Evolutionary conservation across 2,329 filamentous ascomycete genomes (phyloP).

Genomic region (Hymenoscyphus albidus): DNA sequence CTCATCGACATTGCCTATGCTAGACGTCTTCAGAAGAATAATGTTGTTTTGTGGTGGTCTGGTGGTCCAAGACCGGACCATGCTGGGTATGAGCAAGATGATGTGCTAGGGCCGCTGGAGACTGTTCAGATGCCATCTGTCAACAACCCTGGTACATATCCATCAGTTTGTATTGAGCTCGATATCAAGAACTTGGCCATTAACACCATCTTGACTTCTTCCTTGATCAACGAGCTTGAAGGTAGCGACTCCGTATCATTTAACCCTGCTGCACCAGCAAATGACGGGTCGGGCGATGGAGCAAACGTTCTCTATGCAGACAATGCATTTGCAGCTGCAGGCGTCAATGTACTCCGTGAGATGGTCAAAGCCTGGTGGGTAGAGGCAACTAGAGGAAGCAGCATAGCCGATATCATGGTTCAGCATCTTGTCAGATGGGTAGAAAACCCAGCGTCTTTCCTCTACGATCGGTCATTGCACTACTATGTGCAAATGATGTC

Average conservation of each 20-base stretch:
- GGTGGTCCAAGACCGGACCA: conserved; percentile 83
- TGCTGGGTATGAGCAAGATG: conserved; percentile 91
- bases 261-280: conserved; percentile 65
- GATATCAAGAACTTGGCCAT: conserved; percentile 93
- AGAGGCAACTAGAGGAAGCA: conserved; percentile 83
- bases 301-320: conserved; percentile 74
- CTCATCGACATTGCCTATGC: conserved; percentile 96
- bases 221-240: conserved; percentile 93
- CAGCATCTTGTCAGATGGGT: conserved; percentile 98
- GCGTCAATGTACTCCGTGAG: conserved; percentile 84
- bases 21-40: conserved; percentile 80
- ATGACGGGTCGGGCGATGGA: conserved; percentile 57
- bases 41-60: conserved; percentile 97
- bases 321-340: conserved; percentile 87
- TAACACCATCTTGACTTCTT: conserved; percentile 95
- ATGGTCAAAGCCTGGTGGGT: conserved; percentile 99
- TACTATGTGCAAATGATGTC: conserved; percentile 99
- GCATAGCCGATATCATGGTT: conserved; percentile 96
- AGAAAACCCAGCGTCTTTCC: conserved; percentile 84
- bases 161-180: conserved; percentile 93
- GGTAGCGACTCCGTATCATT: conserved; percentile 83
- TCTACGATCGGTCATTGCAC: conserved; percentile 91
- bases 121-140: conserved; percentile 86
- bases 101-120: conserved; percentile 78
- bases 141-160: conserved; percentile 90